These are phyloP conservation scores for Fraxinus platypoda DNA, from an alignment of 305 asterid species.

Conservation along the genomic window DNA sequence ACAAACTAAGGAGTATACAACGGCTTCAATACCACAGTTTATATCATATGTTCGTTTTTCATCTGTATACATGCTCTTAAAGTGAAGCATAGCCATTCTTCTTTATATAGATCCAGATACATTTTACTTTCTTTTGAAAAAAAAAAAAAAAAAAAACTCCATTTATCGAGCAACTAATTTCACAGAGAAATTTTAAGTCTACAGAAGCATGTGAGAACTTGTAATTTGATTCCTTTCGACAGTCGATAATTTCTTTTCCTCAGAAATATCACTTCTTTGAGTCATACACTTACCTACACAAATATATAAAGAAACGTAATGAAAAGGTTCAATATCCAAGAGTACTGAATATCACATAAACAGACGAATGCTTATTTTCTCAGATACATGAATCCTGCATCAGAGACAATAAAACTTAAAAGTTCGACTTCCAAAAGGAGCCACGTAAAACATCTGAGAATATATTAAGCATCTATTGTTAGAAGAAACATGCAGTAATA, in stretches of 20 bases:
- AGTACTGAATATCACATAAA: neutral
- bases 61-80: neutral
- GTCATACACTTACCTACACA: neutral
- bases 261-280: neutral
- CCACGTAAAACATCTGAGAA: neutral
- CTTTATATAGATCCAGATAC: neutral
- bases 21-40: neutral
- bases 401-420: neutral
- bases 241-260: neutral
- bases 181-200: neutral
- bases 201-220: neutral
- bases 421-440: neutral
- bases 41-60: neutral
- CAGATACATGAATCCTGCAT: neutral
- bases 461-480: neutral
- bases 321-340: neutral
- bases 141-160: neutral
- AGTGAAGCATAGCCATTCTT: neutral
- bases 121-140: neutral
- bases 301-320: neutral
- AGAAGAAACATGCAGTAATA: neutral
- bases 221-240: neutral
- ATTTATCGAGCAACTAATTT: neutral
- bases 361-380: neutral
- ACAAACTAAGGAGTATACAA: neutral